These are phyloP conservation scores for Funneliformis mosseae DNA, from an alignment of 192 early-diverging fungal species.

Conservation along the genomic window DNA sequence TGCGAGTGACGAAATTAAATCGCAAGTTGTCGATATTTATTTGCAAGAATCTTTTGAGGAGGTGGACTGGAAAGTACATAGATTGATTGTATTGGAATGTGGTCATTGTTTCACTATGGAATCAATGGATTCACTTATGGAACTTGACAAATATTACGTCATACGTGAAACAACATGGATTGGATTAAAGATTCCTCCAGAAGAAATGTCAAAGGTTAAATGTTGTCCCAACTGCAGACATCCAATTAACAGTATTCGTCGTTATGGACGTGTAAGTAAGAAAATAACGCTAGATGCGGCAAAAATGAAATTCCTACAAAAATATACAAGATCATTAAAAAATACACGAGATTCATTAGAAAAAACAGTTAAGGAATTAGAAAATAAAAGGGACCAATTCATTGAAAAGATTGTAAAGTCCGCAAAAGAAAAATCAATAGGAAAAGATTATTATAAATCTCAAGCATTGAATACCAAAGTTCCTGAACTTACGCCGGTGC, in stretches of 20 bases:
- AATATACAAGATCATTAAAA: constrained; percentile 1
- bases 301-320: constrained; percentile 32
- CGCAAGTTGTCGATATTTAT: constrained; percentile 37
- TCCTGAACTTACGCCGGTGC: not conserved
- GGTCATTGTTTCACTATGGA: constrained; percentile 54
- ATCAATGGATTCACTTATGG: constrained; percentile 54
- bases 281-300: constrained; percentile 37
- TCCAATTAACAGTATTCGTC: constrained; percentile 40
- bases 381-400: not conserved
- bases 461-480: not conserved
- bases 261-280: constrained; percentile 47
- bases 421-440: not conserved
- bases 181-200: constrained; percentile 31
- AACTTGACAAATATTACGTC: constrained; percentile 45
- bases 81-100: constrained; percentile 50
- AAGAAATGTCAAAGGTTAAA: constrained; percentile 9
- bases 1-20: constrained; percentile 22
- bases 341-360: not conserved
- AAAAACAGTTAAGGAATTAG: not conserved
- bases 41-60: constrained; percentile 35
- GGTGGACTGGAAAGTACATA: constrained; percentile 46
- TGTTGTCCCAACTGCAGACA: constrained; percentile 48
- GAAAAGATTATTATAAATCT: not conserved
- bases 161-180: not conserved
- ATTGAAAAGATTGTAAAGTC: not conserved